Percentiles rank a stretch among this genome's conserved stretches.
Evolutionary conservation across 2,329 filamentous ascomycete genomes (phyloP).

Genomic region (Coniochaeta ligniaria): DNA sequence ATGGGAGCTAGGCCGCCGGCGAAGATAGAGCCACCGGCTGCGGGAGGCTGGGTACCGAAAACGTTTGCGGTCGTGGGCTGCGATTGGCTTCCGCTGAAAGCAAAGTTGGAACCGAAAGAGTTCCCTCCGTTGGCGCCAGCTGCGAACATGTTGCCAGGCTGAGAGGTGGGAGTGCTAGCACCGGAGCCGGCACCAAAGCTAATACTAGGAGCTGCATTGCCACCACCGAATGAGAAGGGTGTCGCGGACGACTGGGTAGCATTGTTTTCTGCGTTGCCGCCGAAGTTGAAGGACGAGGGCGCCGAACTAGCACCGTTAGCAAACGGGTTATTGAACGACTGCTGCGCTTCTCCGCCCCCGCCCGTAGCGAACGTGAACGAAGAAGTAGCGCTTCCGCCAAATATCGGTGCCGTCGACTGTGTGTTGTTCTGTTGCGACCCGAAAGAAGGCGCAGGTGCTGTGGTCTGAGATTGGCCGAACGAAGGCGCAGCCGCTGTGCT

Average conservation of each 20-base stretch:
- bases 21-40: slow-evolving; percentile 22
- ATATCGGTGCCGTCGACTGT: slow-evolving; percentile 13
- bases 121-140: background rate
- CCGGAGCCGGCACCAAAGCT: slow-evolving; percentile 28
- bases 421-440: slow-evolving; percentile 7
- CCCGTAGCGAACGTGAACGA: slow-evolving; percentile 33
- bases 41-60: slow-evolving; percentile 16
- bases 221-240: slow-evolving; percentile 16
- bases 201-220: slow-evolving; percentile 22
- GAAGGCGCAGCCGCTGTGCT: slow-evolving; percentile 1
- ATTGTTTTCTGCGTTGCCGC: slow-evolving; percentile 22
- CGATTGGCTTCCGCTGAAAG: slow-evolving; percentile 5
- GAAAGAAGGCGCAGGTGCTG: slow-evolving; percentile 1
- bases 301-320: slow-evolving; percentile 17
- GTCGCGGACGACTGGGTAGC: slow-evolving; percentile 12
- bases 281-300: slow-evolving; percentile 30
- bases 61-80: slow-evolving; percentile 18
- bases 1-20: slow-evolving; percentile 21
- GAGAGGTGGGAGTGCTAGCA: slow-evolving; percentile 4
- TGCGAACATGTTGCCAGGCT: slow-evolving; percentile 8
- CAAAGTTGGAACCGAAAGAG: slow-evolving; percentile 5
- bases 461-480: slow-evolving; percentile 4
- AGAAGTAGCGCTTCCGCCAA: slow-evolving; percentile 18
- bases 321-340: slow-evolving; percentile 32
- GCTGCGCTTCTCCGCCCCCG: slow-evolving; percentile 13